Conservation (phyloP, 2,329 filamentous ascomycete species). For the Ophiosphaerella korrae region DNA sequence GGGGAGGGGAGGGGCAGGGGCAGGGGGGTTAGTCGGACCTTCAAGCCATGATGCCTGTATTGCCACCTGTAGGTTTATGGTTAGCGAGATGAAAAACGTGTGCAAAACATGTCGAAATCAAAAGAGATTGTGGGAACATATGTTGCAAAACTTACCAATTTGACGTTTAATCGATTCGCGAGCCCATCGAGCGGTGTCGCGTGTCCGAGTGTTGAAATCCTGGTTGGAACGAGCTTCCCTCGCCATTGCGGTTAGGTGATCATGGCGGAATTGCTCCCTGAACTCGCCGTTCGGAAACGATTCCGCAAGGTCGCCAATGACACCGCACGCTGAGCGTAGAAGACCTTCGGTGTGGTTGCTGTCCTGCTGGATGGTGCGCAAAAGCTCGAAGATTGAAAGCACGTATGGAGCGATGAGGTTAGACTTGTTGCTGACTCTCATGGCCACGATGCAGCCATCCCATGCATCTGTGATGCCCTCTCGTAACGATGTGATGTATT, state of each 20-base stretch:
- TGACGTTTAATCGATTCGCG: conserved; percentile 97
- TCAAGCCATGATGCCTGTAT: conserved; percentile 45
- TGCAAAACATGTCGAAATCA: conserved; percentile 1
- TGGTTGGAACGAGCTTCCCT: conserved; percentile 90
- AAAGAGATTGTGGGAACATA: no score
- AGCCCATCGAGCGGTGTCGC: conserved; percentile 95
- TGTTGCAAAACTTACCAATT: conserved; percentile 56
- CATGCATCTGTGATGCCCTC: conserved; percentile 99
- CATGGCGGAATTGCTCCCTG: conserved; percentile 80
- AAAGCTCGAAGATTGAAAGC: conserved; percentile 82
- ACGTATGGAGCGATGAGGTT: conserved; percentile 77
- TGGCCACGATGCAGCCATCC: conserved; percentile 93
- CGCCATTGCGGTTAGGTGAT: conserved; percentile 88
- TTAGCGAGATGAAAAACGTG: conserved; percentile 31
- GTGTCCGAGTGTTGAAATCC: conserved; percentile 82
- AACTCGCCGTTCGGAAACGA: conserved; percentile 91
- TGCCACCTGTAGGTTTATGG: conserved; percentile 34
- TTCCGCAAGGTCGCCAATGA: conserved; percentile 94
- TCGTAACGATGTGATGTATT: conserved; percentile 91
- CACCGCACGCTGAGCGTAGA: conserved; percentile 93
- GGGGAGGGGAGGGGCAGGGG: conserved; percentile 5
- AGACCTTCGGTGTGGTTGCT: conserved; percentile 88
- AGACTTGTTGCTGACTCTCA: conserved; percentile 81
- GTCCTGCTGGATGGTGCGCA: conserved; percentile 80
- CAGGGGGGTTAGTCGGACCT: conserved; percentile 11